Evolutionary conservation across 495 filamentous ascomycete species (phyloP).

Genomic region (Penicillium cataractarum): DNA sequence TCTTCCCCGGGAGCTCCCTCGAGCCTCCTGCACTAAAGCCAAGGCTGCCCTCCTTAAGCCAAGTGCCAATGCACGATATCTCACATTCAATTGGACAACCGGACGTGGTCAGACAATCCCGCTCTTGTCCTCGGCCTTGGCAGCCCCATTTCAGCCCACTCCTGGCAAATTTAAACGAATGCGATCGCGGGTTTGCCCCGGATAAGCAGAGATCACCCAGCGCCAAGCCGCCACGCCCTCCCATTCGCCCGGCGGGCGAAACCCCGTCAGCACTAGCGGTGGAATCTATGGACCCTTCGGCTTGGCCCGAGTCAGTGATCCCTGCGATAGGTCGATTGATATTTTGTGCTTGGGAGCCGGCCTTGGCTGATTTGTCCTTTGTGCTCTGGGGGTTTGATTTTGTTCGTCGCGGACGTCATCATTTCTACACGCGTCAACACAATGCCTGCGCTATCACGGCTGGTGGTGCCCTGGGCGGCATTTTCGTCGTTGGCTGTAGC

Average conservation of each 20-base stretch:
- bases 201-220: neutral
- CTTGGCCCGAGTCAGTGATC: conserved; percentile 1
- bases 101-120: neutral
- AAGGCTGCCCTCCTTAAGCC: neutral
- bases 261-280: conserved; percentile 3
- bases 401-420: neutral
- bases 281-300: conserved; percentile 5
- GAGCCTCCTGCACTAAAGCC: neutral
- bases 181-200: neutral
- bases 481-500: neutral
- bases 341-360: neutral
- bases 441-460: conserved; percentile 1
- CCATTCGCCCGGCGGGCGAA: conserved; percentile 4
- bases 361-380: neutral
- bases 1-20: neutral
- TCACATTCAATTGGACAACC: neutral
- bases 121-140: conserved; percentile 3
- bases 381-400: too few species aligned
- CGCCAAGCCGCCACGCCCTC: conserved; percentile 3
- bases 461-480: neutral
- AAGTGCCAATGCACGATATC: neutral
- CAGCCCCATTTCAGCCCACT: neutral
- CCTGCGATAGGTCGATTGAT: neutral
- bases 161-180: conserved; percentile 10
- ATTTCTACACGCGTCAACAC: neutral